These are phyloP conservation scores for Lathyrus sativus DNA, from an alignment of 306 rosid genomes.

Conservation along the genomic window DNA sequence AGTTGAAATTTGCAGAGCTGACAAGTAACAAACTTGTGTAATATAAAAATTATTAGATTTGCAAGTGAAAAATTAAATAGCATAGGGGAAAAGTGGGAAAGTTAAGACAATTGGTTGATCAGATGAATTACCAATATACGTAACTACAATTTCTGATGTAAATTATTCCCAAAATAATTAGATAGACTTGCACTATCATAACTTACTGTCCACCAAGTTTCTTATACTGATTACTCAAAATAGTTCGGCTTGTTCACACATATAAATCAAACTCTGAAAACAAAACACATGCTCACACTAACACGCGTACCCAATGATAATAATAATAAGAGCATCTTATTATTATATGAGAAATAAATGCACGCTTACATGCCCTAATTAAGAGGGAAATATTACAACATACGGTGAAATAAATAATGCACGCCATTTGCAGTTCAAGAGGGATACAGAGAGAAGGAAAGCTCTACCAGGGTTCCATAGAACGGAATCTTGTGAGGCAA, in stretches of 20 bases:
- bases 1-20: slow-evolving; percentile 2
- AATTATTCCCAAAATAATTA: slow-evolving; percentile 11
- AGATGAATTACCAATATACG: background rate
- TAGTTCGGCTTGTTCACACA: slow-evolving; percentile 1
- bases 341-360: background rate
- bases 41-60: background rate
- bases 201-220: background rate
- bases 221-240: background rate
- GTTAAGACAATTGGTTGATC: background rate
- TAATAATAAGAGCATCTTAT: background rate
- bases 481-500: slow-evolving; percentile 92
- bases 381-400: slow-evolving; percentile 20
- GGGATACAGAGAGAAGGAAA: slow-evolving; percentile 6
- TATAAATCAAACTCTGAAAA: slow-evolving; percentile 9
- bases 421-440: slow-evolving; percentile 9
- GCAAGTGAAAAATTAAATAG: slow-evolving; percentile 3
- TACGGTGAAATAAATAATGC: slow-evolving; percentile 3
- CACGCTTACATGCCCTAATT: background rate
- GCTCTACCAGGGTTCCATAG: slow-evolving; percentile 81
- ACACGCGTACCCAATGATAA: background rate
- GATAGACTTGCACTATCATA: slow-evolving; percentile 20
- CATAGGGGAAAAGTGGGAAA: background rate
- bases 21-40: slow-evolving; percentile 17
- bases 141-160: slow-evolving; percentile 10
- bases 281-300: background rate